These are phyloP conservation scores for Medicago arabica DNA, from an alignment of 306 rosid genomes.

Conservation along the genomic window DNA sequence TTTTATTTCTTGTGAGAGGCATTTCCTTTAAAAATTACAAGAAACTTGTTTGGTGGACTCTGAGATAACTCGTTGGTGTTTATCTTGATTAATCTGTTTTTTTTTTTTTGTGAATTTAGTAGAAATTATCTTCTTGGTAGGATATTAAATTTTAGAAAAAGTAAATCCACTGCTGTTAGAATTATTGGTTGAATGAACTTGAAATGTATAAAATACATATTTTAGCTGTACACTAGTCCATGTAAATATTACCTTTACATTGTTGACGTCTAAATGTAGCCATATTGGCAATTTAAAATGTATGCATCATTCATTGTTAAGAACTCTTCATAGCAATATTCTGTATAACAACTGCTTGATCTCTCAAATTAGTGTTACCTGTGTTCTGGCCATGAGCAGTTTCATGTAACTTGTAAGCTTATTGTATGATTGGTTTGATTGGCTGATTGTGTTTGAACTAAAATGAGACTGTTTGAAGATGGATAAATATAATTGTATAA, in stretches of 20 bases:
- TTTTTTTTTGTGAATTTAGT: neutral
- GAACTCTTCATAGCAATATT: neutral
- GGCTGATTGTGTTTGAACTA: neutral
- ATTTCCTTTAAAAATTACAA: slow-evolving; percentile 23
- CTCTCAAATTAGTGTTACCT: slow-evolving; percentile 15
- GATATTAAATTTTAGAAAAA: slow-evolving; percentile 20
- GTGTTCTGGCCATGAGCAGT: neutral
- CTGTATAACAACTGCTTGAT: slow-evolving; percentile 10
- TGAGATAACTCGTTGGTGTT: slow-evolving; percentile 9
- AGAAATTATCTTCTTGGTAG: neutral
- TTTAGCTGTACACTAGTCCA: slow-evolving; percentile 1
- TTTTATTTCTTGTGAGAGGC: neutral
- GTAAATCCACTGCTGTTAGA: neutral
- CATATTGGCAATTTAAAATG: neutral
- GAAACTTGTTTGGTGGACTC: slow-evolving; percentile 1
- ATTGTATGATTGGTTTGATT: slow-evolving; percentile 23
- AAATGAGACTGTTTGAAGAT: slow-evolving; percentile 20
- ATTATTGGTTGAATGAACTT: slow-evolving; percentile 14
- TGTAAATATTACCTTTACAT: slow-evolving; percentile 6
- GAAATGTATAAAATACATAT: neutral
- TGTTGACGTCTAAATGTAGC: slow-evolving; percentile 21
- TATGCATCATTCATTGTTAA: slow-evolving; percentile 25
- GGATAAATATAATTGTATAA: slow-evolving; percentile 10
- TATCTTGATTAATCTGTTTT: slow-evolving; percentile 18
- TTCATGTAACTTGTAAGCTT: slow-evolving; percentile 30